Evolutionary conservation across 225 moss, liverwort and hornwort species (phyloP).

Genomic region (Pseudoscleropodium purum): DNA sequence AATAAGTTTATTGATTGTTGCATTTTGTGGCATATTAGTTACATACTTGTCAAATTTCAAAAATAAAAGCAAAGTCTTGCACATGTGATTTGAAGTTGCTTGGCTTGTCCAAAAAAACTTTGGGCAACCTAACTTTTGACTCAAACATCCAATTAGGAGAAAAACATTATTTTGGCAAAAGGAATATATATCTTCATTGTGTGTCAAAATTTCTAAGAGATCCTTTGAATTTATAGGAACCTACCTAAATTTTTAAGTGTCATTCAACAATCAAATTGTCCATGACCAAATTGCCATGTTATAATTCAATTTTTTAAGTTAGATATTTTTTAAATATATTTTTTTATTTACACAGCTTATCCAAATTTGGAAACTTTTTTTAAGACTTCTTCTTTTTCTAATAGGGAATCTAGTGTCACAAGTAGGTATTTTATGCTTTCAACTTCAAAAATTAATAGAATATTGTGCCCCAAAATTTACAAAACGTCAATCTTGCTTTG

Average conservation of each 20-base stretch:
- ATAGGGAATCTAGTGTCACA: neutral
- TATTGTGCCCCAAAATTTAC: neutral
- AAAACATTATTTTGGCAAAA: rapidly evolving
- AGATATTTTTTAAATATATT: too few relatives aligned
- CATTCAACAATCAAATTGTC: neutral
- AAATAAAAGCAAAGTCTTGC: neutral
- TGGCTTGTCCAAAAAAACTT: rapidly evolving
- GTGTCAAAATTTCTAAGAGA: neutral
- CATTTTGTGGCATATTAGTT: neutral
- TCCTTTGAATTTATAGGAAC: neutral
- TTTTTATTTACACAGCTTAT: too few relatives aligned
- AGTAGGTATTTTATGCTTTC: neutral
- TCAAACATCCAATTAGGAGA: rapidly evolving
- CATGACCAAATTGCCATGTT: too few relatives aligned
- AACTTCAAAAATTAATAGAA: neutral
- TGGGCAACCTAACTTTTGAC: neutral
- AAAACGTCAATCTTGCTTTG: neutral
- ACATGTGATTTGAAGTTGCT: neutral
- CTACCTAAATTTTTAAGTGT: neutral
- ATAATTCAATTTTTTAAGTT: too few relatives aligned
- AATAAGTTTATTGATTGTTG: neutral
- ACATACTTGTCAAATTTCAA: neutral
- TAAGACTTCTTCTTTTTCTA: too few relatives aligned
- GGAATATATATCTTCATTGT: neutral
- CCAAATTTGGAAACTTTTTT: too few relatives aligned